A percentile compares a stretch with the other conserved stretches of the same genome.
phyloP scores from a whole-genome alignment of 169 alveolate genomes.

The Miamiensis avidus region DNA sequence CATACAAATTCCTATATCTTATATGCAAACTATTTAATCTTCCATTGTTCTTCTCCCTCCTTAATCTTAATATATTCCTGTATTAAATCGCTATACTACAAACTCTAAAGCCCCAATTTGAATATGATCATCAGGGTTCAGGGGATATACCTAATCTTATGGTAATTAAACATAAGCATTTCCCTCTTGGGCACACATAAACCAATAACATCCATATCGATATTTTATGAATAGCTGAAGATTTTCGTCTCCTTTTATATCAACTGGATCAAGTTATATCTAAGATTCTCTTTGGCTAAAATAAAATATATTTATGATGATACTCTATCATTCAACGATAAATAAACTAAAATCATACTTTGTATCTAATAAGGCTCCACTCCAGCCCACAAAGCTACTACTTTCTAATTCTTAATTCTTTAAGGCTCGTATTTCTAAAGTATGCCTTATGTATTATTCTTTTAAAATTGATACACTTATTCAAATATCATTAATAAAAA shows the following conservation, averaged over 20 bases:
- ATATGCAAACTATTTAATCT: slow-evolving; percentile 48
- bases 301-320: no score
- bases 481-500: no score
- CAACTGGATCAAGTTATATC: neutral
- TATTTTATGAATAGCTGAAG: slow-evolving; percentile 17
- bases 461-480: no score
- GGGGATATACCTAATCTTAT: neutral
- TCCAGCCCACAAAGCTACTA: no score
- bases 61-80: slow-evolving; percentile 55
- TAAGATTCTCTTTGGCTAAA: neutral
- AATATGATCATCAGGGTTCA: slow-evolving; percentile 26
- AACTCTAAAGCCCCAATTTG: slow-evolving; percentile 2
- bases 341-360: no score
- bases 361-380: no score
- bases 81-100: slow-evolving; percentile 34
- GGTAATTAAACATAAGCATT: slow-evolving; percentile 10
- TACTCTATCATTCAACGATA: no score
- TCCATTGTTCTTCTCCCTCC: slow-evolving; percentile 71
- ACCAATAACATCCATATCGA: slow-evolving; percentile 26
- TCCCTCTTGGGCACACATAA: slow-evolving; percentile 9
- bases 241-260: neutral
- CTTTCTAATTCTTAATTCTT: no score
- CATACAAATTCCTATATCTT: slow-evolving; percentile 53
- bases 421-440: no score
- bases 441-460: no score